A percentile compares a stretch with the other conserved stretches of the same genome.
These are phyloP conservation scores for Aspergillus sp. DNA, from an alignment of 2,329 filamentous ascomycete species.

Conservation along the genomic window DNA sequence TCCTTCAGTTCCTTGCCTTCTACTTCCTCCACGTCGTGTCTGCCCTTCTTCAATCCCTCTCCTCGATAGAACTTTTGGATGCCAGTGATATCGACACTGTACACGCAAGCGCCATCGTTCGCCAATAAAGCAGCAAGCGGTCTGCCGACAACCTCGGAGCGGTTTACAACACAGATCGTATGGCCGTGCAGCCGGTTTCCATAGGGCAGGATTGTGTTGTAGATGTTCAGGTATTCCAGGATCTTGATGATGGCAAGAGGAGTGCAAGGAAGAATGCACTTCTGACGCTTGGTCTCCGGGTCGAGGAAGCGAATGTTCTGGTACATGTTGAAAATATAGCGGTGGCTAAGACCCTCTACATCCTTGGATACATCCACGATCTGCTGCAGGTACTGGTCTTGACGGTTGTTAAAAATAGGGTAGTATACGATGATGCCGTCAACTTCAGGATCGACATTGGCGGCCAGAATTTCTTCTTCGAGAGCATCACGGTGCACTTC, in stretches of 20 bases:
- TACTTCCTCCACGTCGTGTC: conserved; percentile 85
- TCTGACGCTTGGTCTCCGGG: conserved; percentile 63
- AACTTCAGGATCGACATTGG: conserved; percentile 74
- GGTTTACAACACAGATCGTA: conserved; percentile 94
- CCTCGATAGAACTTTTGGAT: conserved; percentile 92
- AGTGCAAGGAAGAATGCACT: conserved; percentile 93
- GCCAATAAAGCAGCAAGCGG: conserved; percentile 89
- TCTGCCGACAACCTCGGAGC: conserved; percentile 91
- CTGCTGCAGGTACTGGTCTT: conserved; percentile 95
- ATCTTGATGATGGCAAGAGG: conserved; percentile 96
- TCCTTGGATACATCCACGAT: conserved; percentile 88
- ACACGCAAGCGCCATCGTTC: conserved; percentile 93
- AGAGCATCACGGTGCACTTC: conserved; percentile 82
- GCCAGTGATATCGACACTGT: conserved; percentile 88
- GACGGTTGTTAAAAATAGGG: conserved; percentile 86
- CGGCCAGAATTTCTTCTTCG: conserved; percentile 82
- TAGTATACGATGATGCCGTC: conserved; percentile 98
- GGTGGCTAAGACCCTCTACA: conserved; percentile 90
- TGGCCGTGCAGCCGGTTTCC: conserved; percentile 92
- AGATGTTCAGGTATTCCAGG: conserved; percentile 90
- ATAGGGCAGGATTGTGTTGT: conserved; percentile 90
- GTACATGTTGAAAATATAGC: conserved; percentile 99
- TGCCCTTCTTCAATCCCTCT: conserved; percentile 77
- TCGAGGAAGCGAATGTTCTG: conserved; percentile 96
- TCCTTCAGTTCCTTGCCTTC: conserved; percentile 76